phyloP scores from a whole-genome alignment of 257 asterid genomes.

The Voacanga thouarsii region DNA sequence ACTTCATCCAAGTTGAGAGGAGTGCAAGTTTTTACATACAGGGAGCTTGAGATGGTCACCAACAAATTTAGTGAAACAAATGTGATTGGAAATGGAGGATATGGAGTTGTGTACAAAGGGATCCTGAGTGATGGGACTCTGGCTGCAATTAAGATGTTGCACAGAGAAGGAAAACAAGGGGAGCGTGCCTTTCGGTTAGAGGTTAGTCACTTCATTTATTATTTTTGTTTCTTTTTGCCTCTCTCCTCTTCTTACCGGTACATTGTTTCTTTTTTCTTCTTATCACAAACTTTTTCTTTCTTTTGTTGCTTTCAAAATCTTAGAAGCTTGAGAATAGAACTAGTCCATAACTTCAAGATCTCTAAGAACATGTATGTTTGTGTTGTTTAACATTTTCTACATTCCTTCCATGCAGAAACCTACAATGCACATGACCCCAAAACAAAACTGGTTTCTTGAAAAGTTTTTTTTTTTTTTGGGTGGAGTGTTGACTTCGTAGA shows the following conservation, averaged over 20 bases:
- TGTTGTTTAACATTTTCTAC: not conserved
- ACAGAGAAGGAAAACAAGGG: slow-evolving; percentile 57
- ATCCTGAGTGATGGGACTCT: slow-evolving; percentile 54
- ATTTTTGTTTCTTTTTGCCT: not conserved
- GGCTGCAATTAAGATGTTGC: slow-evolving; percentile 62
- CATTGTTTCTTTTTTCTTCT: not conserved
- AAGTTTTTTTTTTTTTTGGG: not conserved
- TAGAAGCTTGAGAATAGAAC: not conserved
- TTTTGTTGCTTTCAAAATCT: not conserved
- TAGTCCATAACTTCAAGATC: not conserved
- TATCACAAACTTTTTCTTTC: not conserved
- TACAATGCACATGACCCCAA: not conserved
- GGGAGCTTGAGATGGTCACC: slow-evolving; percentile 61
- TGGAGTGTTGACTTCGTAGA: not conserved
- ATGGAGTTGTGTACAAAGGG: slow-evolving; percentile 55
- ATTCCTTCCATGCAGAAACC: not conserved
- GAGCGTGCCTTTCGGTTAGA: slow-evolving; percentile 77
- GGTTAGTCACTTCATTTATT: slow-evolving; percentile 34
- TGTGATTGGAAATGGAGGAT: slow-evolving; percentile 44
- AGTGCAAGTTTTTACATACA: slow-evolving; percentile 62
- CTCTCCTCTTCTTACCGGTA: no score
- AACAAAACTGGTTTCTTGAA: not conserved
- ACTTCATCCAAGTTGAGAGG: slow-evolving; percentile 30
- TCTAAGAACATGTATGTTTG: not conserved
- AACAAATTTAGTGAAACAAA: slow-evolving; percentile 49